Conservation (phyloP, 1,139 yeast species). For the Suhomyces anneliseae region DNA sequence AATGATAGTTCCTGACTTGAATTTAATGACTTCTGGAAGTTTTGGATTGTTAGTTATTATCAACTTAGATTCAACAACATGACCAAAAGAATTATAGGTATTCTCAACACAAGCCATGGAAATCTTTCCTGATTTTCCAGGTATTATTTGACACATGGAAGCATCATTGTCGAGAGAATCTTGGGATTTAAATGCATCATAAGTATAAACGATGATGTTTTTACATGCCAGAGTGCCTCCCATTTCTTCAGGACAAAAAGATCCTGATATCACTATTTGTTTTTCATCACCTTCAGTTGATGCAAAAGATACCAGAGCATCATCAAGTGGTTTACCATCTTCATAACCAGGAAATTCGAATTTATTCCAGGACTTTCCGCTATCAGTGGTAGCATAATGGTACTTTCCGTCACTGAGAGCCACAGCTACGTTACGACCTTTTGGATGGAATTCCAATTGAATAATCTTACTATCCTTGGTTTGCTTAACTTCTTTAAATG, state of each 20-base stretch:
- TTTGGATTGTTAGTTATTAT: conserved; percentile 51
- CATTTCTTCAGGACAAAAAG: no score
- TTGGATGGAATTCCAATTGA: conserved; percentile 44
- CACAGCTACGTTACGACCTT: conserved; percentile 50
- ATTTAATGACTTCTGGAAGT: conserved; percentile 20
- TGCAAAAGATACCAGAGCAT: no score
- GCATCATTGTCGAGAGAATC: no score
- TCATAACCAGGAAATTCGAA: conserved; percentile 26
- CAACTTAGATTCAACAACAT: conserved; percentile 42
- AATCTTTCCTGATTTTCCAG: conserved; percentile 33
- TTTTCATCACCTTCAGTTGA: no score
- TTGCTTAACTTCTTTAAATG: conserved; percentile 45
- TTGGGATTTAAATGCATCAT: no score
- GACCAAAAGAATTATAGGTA: conserved; percentile 44
- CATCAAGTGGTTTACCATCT: conserved; percentile 3
- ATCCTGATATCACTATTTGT: no score
- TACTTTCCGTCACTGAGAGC: conserved; percentile 38
- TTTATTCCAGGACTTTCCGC: conserved; percentile 57
- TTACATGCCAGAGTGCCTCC: no score
- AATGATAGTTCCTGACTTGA: conserved; percentile 42
- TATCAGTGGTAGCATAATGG: conserved; percentile 56
- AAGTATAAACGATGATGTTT: no score
- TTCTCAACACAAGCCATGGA: conserved; percentile 49
- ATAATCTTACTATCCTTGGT: conserved; percentile 26
- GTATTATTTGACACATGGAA: neutral